These are phyloP conservation scores for Phytopythium boreale DNA, from an alignment of 352 stramenopile genomes.

Conservation along the genomic window DNA sequence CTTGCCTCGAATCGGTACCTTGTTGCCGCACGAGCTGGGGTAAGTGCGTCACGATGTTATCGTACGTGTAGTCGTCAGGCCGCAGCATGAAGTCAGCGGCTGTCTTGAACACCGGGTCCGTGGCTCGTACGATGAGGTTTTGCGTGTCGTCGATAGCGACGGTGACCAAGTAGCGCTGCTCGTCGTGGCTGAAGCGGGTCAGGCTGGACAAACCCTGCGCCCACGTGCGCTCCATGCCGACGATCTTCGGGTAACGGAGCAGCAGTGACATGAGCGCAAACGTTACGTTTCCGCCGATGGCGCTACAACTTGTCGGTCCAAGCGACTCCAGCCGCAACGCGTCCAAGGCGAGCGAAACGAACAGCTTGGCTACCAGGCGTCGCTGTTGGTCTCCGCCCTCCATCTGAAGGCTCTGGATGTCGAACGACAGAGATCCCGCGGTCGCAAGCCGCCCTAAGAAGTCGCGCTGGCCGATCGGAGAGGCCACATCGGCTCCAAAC, in stretches of 20 bases:
- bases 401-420: not conserved
- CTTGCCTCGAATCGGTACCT: not conserved
- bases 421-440: not conserved
- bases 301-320: not conserved
- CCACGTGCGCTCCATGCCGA: slow-evolving; percentile 50
- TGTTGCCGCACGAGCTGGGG: not conserved
- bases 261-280: slow-evolving; percentile 52
- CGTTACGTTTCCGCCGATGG: slow-evolving; percentile 9
- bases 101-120: slow-evolving; percentile 58
- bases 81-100: slow-evolving; percentile 44
- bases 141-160: slow-evolving; percentile 23
- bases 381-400: not conserved
- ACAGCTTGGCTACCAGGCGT: slow-evolving; percentile 21
- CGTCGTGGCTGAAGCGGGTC: slow-evolving; percentile 32
- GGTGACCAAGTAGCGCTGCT: slow-evolving; percentile 45
- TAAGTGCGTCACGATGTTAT: not conserved
- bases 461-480: slow-evolving; percentile 33
- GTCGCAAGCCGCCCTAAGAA: not conserved
- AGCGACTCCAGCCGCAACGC: slow-evolving; percentile 27
- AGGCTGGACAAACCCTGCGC: slow-evolving; percentile 37
- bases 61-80: slow-evolving; percentile 38
- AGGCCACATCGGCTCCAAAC: slow-evolving; percentile 27
- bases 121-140: slow-evolving; percentile 36
- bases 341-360: slow-evolving; percentile 45
- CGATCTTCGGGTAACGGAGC: slow-evolving; percentile 37